A percentile compares a stretch with the other conserved stretches of the same genome.
These are phyloP conservation scores for Aureobasidium zeae DNA, from an alignment of 2,329 filamentous ascomycete genomes.

Conservation along the genomic window DNA sequence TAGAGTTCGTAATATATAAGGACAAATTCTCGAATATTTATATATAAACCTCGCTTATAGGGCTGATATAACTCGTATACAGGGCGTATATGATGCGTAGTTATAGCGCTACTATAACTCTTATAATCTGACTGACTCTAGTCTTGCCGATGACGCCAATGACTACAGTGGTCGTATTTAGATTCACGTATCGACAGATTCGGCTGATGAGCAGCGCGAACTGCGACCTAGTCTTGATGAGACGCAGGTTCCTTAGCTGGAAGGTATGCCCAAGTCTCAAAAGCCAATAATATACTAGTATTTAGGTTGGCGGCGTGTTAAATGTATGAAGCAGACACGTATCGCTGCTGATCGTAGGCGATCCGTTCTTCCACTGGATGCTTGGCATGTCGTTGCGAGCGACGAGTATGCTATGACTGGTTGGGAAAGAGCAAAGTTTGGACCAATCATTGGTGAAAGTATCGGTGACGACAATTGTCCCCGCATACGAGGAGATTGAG, in stretches of 20 bases:
- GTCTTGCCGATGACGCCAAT: neutral
- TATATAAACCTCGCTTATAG: too few relatives aligned
- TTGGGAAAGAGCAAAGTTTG: neutral
- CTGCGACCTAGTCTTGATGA: neutral
- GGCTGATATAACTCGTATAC: too few relatives aligned
- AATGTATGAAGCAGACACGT: neutral
- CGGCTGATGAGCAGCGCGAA: neutral
- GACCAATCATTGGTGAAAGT: neutral
- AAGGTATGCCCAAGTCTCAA: neutral
- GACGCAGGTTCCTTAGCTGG: neutral
- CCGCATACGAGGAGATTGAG: neutral
- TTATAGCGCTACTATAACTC: too few relatives aligned
- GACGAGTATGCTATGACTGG: neutral
- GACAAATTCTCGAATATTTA: too few relatives aligned
- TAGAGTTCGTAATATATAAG: too few relatives aligned
- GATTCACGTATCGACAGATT: neutral
- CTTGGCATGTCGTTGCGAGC: neutral
- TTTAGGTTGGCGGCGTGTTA: neutral
- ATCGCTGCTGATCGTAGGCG: neutral
- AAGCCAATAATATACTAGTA: neutral
- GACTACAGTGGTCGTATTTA: neutral
- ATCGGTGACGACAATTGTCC: neutral
- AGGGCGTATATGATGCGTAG: too few relatives aligned
- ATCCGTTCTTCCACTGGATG: neutral
- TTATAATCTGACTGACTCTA: neutral